Conservation (phyloP, 2,329 filamentous ascomycete species). For the Parafenestella ontariensis region DNA sequence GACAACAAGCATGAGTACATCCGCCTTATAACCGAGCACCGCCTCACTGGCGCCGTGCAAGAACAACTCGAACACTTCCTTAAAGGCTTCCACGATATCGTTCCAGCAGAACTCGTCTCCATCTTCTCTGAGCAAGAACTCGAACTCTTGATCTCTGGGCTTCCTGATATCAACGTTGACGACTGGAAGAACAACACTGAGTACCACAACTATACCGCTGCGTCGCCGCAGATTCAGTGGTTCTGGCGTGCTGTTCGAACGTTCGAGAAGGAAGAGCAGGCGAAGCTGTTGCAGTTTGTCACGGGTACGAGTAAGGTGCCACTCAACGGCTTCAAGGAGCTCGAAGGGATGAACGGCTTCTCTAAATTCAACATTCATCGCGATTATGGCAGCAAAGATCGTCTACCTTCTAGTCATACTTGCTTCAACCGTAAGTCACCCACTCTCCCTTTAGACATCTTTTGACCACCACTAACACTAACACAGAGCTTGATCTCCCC, state of each 20-base stretch:
- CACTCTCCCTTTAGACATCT: not conserved
- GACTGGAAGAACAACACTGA: conserved; percentile 99
- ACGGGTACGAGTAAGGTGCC: conserved; percentile 98
- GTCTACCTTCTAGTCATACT: conserved; percentile 93
- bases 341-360: conserved; percentile 99
- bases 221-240: conserved; percentile 97
- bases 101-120: conserved; percentile 88
- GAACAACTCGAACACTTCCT: conserved; percentile 95
- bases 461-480: conserved; percentile 44
- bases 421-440: conserved; percentile 94
- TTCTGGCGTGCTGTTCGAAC: conserved; percentile 98
- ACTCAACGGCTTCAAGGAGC: conserved; percentile 97
- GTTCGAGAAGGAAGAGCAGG: conserved; percentile 98
- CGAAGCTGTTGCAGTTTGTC: conserved; percentile 96
- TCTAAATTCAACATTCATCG: conserved; percentile 99
- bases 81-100: conserved; percentile 97
- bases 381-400: conserved; percentile 95
- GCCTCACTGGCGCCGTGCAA: conserved; percentile 87
- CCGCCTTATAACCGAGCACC: conserved; percentile 91
- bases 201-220: conserved; percentile 95
- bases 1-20: conserved; percentile 99
- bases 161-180: conserved; percentile 96
- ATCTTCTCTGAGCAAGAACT: conserved; percentile 99
- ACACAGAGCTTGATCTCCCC: conserved; percentile 89
- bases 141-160: conserved; percentile 92